These are phyloP conservation scores for Fusarium sp. DNA, from an alignment of 2,329 filamentous ascomycete genomes.

Conservation along the genomic window DNA sequence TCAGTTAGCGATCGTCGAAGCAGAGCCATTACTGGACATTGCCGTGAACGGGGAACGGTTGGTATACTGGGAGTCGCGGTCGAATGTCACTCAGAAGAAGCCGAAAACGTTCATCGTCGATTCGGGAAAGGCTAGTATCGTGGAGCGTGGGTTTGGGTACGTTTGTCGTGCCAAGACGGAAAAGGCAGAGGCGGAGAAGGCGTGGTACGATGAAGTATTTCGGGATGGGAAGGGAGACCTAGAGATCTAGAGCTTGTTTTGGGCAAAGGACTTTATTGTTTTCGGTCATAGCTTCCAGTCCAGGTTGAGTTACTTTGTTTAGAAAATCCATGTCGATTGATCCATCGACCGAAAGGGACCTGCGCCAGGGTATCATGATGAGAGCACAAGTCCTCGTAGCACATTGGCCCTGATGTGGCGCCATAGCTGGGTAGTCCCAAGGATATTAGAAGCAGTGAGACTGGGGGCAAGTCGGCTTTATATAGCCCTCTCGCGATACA, in stretches of 20 bases:
- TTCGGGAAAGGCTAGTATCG: accelerated
- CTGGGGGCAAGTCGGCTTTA: not conserved
- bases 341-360: not conserved
- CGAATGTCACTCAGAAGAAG: not conserved
- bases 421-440: not conserved
- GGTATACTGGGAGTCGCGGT: slow-evolving; percentile 16
- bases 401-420: too few relatives aligned
- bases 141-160: not conserved
- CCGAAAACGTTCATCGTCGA: slow-evolving; percentile 2
- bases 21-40: not conserved
- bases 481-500: not conserved
- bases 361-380: accelerated
- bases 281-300: accelerated
- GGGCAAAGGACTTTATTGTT: accelerated
- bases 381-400: not conserved
- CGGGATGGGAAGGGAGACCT: slow-evolving; percentile 18
- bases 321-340: not conserved
- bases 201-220: slow-evolving; percentile 31
- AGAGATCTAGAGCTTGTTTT: not conserved
- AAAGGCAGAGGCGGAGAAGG: not conserved
- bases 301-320: not conserved
- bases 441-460: accelerated
- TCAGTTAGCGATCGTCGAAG: not conserved
- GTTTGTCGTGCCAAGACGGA: not conserved
- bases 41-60: not conserved